phyloP scores from a whole-genome alignment of 306 rosid species.

The Trifolium pratense region DNA sequence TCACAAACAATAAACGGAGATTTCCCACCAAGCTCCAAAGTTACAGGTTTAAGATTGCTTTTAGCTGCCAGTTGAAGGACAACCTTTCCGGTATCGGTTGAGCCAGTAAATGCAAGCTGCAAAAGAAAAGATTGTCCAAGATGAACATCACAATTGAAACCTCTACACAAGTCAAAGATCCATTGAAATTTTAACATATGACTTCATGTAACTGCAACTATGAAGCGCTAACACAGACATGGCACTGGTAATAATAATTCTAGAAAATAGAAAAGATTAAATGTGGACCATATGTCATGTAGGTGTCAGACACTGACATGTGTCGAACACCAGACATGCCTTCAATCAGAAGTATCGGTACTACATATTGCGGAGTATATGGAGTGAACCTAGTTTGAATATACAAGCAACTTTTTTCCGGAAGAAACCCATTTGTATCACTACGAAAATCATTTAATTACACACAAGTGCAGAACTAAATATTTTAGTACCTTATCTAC shows the following conservation, averaged over 20 bases:
- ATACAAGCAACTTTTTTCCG: neutral
- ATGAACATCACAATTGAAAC: conserved; percentile 19
- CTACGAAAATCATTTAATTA: conserved; percentile 19
- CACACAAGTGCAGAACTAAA: neutral
- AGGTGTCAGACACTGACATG: neutral
- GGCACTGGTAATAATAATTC: neutral
- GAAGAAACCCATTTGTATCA: conserved; percentile 16
- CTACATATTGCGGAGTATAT: neutral
- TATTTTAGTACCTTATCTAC: conserved; percentile 79
- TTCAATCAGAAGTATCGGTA: neutral
- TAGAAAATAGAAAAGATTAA: neutral
- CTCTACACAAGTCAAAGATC: conserved; percentile 14
- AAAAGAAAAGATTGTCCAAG: conserved; percentile 37
- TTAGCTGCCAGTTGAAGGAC: conserved; percentile 71
- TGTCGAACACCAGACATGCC: neutral
- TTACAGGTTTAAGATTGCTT: conserved; percentile 89
- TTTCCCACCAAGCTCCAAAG: conserved; percentile 95
- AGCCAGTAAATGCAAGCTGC: conserved; percentile 96
- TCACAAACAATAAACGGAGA: conserved; percentile 91
- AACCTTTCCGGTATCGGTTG: conserved; percentile 83
- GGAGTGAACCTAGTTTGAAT: conserved; percentile 22
- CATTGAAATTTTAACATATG: neutral
- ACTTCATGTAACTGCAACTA: neutral
- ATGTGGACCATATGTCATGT: neutral
- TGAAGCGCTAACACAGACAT: neutral